Evolutionary conservation across 2,329 filamentous ascomycete genomes (phyloP).

Genomic region (Fusarium lyarnte): DNA sequence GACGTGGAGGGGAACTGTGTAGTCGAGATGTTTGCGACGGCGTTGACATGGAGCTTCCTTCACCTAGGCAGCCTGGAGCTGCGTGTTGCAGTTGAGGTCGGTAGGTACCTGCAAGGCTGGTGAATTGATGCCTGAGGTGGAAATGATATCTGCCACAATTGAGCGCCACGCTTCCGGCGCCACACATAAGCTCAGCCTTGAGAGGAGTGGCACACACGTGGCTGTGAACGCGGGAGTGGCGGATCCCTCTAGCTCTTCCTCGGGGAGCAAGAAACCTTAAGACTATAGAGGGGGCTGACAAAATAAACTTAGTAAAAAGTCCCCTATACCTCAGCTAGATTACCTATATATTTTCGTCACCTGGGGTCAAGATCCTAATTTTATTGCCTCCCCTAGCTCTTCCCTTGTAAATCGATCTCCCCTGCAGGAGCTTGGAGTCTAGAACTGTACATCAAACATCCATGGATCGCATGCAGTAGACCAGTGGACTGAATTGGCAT

Average conservation of each 20-base stretch:
- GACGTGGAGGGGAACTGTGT: slow-evolving; percentile 26
- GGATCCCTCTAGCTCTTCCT: neutral
- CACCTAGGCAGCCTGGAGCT: slow-evolving; percentile 56
- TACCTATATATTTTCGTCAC: no score
- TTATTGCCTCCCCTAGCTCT: neutral
- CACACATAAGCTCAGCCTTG: slow-evolving; percentile 9
- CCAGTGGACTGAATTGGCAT: neutral
- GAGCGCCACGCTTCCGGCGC: neutral
- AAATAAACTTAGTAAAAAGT: no score
- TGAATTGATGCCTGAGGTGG: slow-evolving; percentile 46
- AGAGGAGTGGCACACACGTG: slow-evolving; percentile 24
- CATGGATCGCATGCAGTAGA: neutral
- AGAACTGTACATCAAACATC: slow-evolving; percentile 30
- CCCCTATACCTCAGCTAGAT: no score
- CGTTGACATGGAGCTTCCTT: slow-evolving; percentile 49
- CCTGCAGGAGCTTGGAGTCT: slow-evolving; percentile 32
- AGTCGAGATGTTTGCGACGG: slow-evolving; percentile 35
- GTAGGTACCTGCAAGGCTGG: slow-evolving; percentile 41
- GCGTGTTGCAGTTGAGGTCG: slow-evolving; percentile 47
- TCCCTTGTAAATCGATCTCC: slow-evolving; percentile 21
- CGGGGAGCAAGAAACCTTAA: no score
- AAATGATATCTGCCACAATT: neutral
- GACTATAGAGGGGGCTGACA: no score
- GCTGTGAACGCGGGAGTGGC: slow-evolving; percentile 40
- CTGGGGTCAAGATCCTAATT: no score